Conservation (phyloP, 805 yeast species). For the Groenewaldozyma salmanticensis region DNA sequence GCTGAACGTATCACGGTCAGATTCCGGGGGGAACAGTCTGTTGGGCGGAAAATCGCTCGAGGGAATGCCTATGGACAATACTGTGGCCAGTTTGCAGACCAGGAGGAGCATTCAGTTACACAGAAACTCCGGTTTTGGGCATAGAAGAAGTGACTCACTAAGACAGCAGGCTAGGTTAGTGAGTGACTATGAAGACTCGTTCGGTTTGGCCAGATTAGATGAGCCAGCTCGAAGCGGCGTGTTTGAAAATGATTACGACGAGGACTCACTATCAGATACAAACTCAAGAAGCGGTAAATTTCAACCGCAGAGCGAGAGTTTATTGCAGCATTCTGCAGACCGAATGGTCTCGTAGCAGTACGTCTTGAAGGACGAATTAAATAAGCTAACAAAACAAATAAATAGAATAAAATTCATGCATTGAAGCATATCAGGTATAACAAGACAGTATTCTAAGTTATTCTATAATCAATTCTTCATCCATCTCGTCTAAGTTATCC, state of each 20-base stretch:
- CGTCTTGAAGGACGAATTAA: no score
- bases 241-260: conserved; percentile 9
- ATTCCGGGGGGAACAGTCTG: conserved; percentile 23
- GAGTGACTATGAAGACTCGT: conserved; percentile 24
- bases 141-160: conserved; percentile 21
- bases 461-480: no score
- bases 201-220: conserved; percentile 27
- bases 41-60: conserved; percentile 45
- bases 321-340: no score
- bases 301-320: no score
- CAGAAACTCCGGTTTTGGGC: conserved; percentile 16
- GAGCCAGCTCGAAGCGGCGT: conserved; percentile 15
- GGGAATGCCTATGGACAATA: conserved; percentile 76
- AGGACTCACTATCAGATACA: no score
- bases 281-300: not conserved
- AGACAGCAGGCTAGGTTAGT: conserved; percentile 21
- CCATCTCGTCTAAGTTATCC: no score
- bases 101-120: conserved; percentile 65
- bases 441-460: no score
- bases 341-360: no score
- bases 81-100: conserved; percentile 66
- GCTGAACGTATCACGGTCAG: conserved; percentile 61
- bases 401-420: no score
- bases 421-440: no score
- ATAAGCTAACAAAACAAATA: no score